Percentiles rank a stretch among this genome's conserved stretches.
Evolutionary conservation across 768 basidiomycete genomes (phyloP).

Genomic region (Lactarius akahatsu): DNA sequence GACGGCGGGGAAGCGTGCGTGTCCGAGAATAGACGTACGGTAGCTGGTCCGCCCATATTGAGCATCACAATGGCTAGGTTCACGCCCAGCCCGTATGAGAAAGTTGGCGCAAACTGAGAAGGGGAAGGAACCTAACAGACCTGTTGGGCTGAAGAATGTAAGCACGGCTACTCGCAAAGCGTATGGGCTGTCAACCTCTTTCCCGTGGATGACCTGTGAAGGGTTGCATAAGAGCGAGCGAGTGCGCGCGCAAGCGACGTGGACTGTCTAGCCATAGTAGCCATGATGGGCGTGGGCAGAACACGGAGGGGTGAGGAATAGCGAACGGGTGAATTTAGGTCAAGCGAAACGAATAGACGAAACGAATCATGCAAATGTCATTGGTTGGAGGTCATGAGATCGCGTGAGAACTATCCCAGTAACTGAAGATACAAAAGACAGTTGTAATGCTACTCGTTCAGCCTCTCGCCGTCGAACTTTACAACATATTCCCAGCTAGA

Average conservation of each 20-base stretch:
- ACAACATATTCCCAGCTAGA: too few species aligned
- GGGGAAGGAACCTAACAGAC: conserved; percentile 8
- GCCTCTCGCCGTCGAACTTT: too few species aligned
- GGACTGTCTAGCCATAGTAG: conserved; percentile 10
- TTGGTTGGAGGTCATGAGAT: background rate
- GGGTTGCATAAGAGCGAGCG: conserved; percentile 27
- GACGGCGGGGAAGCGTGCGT: background rate
- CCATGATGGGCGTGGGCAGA: background rate
- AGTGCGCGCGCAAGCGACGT: conserved; percentile 11
- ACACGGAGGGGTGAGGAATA: background rate
- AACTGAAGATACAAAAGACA: too few species aligned
- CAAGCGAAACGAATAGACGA: background rate
- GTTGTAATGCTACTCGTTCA: too few species aligned
- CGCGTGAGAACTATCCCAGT: background rate
- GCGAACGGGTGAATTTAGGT: background rate
- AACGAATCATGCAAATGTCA: background rate
- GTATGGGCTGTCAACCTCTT: conserved; percentile 22
- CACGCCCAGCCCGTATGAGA: conserved; percentile 4
- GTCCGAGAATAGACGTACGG: conserved; percentile 50
- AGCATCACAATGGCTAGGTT: conserved; percentile 84
- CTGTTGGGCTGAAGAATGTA: conserved; percentile 27
- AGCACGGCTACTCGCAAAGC: conserved; percentile 3
- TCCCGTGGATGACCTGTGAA: conserved; percentile 11
- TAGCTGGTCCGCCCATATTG: conserved; percentile 98
- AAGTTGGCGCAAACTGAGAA: background rate